Conservation (phyloP, 805 yeast genomes). For the Wickerhamomyces queroliae region DNA sequence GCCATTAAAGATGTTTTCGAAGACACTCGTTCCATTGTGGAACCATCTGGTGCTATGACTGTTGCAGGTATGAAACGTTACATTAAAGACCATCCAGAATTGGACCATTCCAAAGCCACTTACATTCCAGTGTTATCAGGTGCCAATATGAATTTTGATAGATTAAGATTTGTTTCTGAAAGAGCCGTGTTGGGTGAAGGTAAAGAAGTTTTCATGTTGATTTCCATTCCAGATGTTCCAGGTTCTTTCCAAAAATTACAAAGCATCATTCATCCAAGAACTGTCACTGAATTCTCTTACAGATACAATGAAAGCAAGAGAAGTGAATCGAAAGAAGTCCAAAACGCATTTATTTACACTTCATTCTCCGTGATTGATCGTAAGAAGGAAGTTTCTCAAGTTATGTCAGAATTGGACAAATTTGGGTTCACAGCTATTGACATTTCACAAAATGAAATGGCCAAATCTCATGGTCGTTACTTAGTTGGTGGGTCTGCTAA, state of each 20-base stretch:
- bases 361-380: slow-evolving; percentile 82
- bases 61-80: slow-evolving; percentile 94
- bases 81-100: slow-evolving; percentile 59
- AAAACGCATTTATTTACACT: slow-evolving; percentile 74
- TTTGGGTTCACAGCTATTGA: slow-evolving; percentile 74
- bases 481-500: slow-evolving; percentile 87
- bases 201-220: slow-evolving; percentile 85
- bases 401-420: slow-evolving; percentile 51
- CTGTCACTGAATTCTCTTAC: slow-evolving; percentile 92
- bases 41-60: slow-evolving; percentile 95
- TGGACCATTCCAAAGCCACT: slow-evolving; percentile 62
- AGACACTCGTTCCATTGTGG: slow-evolving; percentile 90
- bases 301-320: slow-evolving; percentile 50
- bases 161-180: slow-evolving; percentile 92
- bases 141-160: slow-evolving; percentile 97
- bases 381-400: slow-evolving; percentile 62
- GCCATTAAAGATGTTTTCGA: slow-evolving; percentile 96
- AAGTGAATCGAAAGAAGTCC: slow-evolving; percentile 17
- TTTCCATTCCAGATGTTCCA: slow-evolving; percentile 87
- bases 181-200: slow-evolving; percentile 99
- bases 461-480: slow-evolving; percentile 94
- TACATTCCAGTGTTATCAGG: slow-evolving; percentile 89
- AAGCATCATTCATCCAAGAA: slow-evolving; percentile 74
- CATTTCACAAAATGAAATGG: slow-evolving; percentile 88
- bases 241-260: slow-evolving; percentile 84